Conservation (phyloP, 2,329 filamentous ascomycete genomes). For the Pezicula carpinea region DNA sequence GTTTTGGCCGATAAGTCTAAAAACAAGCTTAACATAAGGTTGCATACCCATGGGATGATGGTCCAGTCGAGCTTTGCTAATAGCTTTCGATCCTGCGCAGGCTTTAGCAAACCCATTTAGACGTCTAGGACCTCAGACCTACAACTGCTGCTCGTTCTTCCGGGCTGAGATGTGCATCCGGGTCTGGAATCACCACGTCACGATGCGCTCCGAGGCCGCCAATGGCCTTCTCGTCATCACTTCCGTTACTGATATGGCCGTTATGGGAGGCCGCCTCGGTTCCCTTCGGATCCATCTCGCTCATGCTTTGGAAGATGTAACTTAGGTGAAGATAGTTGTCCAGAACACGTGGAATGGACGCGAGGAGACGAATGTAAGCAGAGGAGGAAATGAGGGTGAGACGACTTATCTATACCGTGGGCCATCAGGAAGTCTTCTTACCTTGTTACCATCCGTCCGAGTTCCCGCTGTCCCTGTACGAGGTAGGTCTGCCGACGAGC, state of each 20-base stretch:
- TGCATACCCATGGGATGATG: conserved; percentile 53
- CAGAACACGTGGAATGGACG: no score
- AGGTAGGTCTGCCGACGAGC: no score
- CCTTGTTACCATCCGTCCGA: no score
- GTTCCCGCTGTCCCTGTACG: no score
- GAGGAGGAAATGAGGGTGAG: no score
- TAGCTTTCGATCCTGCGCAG: conserved; percentile 53
- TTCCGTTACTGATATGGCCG: conserved; percentile 4
- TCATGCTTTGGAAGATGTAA: no score
- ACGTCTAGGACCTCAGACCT: conserved; percentile 22
- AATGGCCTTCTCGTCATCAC: conserved; percentile 10
- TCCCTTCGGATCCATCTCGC: no score
- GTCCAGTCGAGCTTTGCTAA: conserved; percentile 57
- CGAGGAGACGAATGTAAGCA: no score
- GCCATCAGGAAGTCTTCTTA: no score
- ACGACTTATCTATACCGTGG: no score
- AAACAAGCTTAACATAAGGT: background rate
- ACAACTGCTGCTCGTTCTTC: conserved; percentile 60
- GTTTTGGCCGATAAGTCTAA: conserved; percentile 6
- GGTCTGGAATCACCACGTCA: conserved; percentile 35
- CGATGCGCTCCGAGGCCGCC: background rate
- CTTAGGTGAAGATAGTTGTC: no score
- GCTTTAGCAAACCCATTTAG: conserved; percentile 1
- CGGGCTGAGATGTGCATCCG: conserved; percentile 59
- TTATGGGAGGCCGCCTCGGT: background rate